Conservation (phyloP, 1,284 basidiomycete species). For the Malassezia slooffiae region DNA sequence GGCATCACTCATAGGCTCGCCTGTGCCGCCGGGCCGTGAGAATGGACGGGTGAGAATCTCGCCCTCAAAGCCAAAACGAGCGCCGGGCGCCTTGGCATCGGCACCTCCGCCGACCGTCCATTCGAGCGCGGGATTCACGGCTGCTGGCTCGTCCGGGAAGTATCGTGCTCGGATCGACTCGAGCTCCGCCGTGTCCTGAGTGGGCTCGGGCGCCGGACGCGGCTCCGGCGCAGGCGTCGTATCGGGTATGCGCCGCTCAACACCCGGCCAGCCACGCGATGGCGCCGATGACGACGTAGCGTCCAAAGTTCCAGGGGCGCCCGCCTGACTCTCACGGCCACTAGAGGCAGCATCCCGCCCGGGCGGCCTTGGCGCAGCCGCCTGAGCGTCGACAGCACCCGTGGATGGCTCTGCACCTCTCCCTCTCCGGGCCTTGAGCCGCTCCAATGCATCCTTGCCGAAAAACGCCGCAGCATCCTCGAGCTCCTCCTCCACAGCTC, state of each 20-base stretch:
- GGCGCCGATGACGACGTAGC: not conserved
- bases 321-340: too few relatives aligned
- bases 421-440: conserved; percentile 19
- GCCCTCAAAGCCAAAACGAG: conserved; percentile 35
- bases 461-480: conserved; percentile 29
- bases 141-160: conserved; percentile 58
- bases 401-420: too few relatives aligned
- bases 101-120: conserved; percentile 26
- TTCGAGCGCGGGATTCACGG: conserved; percentile 22
- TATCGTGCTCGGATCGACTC: conserved; percentile 69
- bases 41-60: conserved; percentile 12
- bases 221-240: not conserved
- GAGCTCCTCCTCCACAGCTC: conserved; percentile 28
- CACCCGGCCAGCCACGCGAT: not conserved
- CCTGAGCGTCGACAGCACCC: too few relatives aligned
- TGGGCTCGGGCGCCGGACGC: conserved; percentile 2
- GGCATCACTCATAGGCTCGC: conserved; percentile 12
- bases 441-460: conserved; percentile 30
- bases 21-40: not conserved
- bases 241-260: too few relatives aligned
- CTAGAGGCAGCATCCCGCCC: too few relatives aligned
- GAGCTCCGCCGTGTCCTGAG: conserved; percentile 33
- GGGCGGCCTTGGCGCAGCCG: too few relatives aligned
- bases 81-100: not conserved
- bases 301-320: too few relatives aligned